A percentile compares a stretch with the other conserved stretches of the same genome.
Conservation (phyloP, 192 early-diverging fungal genomes). For the Backusella tuberculispora region DNA sequence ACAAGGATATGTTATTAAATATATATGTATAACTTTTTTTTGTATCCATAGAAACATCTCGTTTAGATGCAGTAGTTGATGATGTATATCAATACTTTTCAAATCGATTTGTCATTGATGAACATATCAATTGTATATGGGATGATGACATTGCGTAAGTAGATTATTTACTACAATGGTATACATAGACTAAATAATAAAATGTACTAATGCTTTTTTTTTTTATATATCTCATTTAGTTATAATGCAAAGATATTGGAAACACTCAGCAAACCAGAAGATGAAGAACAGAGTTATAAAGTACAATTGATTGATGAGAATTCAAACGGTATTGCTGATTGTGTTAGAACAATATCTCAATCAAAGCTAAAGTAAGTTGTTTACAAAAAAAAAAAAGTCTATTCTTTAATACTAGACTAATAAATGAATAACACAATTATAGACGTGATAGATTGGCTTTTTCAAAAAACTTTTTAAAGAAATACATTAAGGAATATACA, state of each 20-base stretch:
- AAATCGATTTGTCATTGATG: constrained; percentile 56
- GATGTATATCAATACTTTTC: constrained; percentile 61
- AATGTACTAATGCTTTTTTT: not conserved
- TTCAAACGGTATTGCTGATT: constrained; percentile 56
- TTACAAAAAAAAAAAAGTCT: not conserved
- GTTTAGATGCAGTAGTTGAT: constrained; percentile 66
- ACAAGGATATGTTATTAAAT: not conserved
- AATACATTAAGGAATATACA: constrained; percentile 69
- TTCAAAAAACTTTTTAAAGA: constrained; percentile 72
- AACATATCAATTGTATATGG: constrained; percentile 57
- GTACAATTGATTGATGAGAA: constrained; percentile 61
- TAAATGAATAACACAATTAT: too few species aligned
- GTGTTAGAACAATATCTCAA: constrained; percentile 43
- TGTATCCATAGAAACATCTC: constrained; percentile 49
- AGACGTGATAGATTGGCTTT: constrained; percentile 64
- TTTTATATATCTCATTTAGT: constrained; percentile 30
- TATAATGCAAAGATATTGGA: constrained; percentile 49
- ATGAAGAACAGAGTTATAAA: constrained; percentile 43
- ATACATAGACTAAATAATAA: not conserved
- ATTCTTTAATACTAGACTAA: too few species aligned
- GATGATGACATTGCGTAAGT: constrained; percentile 44
- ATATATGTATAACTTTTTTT: not conserved
- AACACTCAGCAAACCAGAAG: constrained; percentile 9
- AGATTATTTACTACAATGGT: not conserved
- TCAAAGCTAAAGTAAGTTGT: constrained; percentile 40